phyloP scores from a whole-genome alignment of 345 rosid genomes.

The Populus nigra region DNA sequence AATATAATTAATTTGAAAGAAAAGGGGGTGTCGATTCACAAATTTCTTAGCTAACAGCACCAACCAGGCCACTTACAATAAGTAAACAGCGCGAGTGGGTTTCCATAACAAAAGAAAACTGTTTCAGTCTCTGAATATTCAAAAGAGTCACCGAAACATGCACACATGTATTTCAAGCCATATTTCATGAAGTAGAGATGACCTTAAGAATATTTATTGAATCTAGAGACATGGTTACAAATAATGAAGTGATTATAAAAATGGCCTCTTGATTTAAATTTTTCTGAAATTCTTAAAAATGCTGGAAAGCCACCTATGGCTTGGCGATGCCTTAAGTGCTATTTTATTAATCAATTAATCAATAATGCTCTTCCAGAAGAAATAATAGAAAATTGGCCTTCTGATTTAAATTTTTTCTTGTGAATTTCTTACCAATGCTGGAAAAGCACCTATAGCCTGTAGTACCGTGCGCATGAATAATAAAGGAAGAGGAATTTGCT shows the following conservation, averaged over 20 bases:
- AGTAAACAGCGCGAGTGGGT: background rate
- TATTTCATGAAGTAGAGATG: background rate
- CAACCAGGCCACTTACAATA: background rate
- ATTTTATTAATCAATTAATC: background rate
- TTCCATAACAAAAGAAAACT: background rate
- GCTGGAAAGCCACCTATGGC: no score
- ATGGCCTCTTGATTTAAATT: no score
- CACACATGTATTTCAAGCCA: background rate
- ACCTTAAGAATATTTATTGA: no score
- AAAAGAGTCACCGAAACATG: background rate
- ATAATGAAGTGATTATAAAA: no score
- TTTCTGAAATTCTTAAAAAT: no score
- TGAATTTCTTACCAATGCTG: constrained; percentile 67
- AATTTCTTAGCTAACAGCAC: background rate
- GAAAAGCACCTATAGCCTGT: constrained; percentile 95
- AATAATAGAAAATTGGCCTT: background rate
- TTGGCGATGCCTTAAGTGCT: background rate
- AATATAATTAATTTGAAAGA: background rate
- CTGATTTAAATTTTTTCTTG: background rate
- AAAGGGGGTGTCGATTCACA: no score
- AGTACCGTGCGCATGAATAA: constrained; percentile 98
- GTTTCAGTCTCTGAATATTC: background rate
- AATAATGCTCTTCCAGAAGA: background rate
- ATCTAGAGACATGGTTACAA: no score
- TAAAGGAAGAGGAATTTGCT: constrained; percentile 95